phyloP scores from a whole-genome alignment of 441 rosid genomes.

The Sinapis alba region DNA sequence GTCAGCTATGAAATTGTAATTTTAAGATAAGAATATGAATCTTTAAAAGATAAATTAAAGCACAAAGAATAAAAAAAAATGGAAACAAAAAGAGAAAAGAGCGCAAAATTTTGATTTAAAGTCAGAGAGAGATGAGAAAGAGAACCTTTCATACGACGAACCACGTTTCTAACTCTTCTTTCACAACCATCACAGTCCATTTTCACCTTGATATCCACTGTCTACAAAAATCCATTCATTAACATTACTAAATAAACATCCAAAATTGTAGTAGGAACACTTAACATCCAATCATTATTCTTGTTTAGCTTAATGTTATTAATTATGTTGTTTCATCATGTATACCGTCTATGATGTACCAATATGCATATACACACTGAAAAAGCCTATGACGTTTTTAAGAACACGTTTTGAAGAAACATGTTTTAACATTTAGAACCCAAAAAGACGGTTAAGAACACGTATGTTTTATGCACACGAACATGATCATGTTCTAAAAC shows the following conservation, averaged over 20 bases:
- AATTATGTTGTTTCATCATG: not conserved
- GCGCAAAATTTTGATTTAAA: conserved; percentile 35
- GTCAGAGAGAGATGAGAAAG: conserved; percentile 18
- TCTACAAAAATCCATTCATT: conserved; percentile 45
- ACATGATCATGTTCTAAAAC: not conserved
- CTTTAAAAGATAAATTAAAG: conserved; percentile 27
- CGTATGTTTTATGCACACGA: not conserved
- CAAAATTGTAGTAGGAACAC: not conserved
- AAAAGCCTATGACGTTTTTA: not conserved
- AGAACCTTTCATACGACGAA: conserved; percentile 74
- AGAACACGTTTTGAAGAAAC: not conserved
- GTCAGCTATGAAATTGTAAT: conserved; percentile 10
- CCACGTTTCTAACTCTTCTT: conserved; percentile 78
- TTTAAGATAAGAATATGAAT: conserved; percentile 27
- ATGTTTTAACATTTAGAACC: not conserved
- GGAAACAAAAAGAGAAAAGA: conserved; percentile 25
- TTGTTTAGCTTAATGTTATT: not conserved
- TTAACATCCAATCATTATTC: not conserved
- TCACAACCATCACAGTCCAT: conserved; percentile 99
- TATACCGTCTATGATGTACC: not conserved
- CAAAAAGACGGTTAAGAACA: too few species aligned
- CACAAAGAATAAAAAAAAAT: conserved; percentile 16
- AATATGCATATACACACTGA: not conserved
- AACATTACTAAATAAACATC: not conserved
- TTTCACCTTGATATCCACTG: conserved; percentile 93